These are phyloP conservation scores for Sugiyamaella paludigena DNA, from an alignment of 1,139 yeast genomes.

Conservation along the genomic window DNA sequence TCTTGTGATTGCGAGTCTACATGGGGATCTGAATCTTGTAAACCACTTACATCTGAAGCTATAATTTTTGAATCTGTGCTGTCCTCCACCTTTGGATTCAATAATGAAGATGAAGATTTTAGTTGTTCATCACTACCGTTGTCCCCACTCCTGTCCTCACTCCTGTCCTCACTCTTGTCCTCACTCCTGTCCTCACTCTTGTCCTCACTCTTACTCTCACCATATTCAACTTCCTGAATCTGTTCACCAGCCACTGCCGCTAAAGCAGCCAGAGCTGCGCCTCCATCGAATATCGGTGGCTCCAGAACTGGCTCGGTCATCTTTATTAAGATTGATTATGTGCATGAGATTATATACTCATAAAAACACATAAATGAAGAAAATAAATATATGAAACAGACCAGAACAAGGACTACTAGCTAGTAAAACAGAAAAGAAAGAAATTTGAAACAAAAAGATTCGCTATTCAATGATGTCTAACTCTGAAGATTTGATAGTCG, in stretches of 20 bases:
- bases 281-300: conserved; percentile 2
- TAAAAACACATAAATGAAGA: neutral
- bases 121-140: too few species aligned
- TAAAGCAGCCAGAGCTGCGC: conserved; percentile 11
- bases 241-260: conserved; percentile 5
- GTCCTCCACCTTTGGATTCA: too few species aligned
- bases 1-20: neutral
- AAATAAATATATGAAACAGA: neutral
- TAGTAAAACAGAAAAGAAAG: neutral
- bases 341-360: neutral
- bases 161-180: too few species aligned
- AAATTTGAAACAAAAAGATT: too few species aligned
- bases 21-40: neutral
- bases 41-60: too few species aligned
- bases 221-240: too few species aligned
- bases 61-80: neutral
- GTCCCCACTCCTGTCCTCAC: too few species aligned
- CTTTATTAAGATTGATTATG: neutral
- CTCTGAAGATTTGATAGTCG: too few species aligned
- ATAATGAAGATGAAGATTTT: too few species aligned
- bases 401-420: neutral
- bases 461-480: too few species aligned
- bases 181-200: too few species aligned
- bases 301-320: conserved; percentile 6
- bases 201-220: too few species aligned